These are phyloP conservation scores for Rhododendron mucronatum DNA, from an alignment of 148 eudicot genomes.

Conservation along the genomic window DNA sequence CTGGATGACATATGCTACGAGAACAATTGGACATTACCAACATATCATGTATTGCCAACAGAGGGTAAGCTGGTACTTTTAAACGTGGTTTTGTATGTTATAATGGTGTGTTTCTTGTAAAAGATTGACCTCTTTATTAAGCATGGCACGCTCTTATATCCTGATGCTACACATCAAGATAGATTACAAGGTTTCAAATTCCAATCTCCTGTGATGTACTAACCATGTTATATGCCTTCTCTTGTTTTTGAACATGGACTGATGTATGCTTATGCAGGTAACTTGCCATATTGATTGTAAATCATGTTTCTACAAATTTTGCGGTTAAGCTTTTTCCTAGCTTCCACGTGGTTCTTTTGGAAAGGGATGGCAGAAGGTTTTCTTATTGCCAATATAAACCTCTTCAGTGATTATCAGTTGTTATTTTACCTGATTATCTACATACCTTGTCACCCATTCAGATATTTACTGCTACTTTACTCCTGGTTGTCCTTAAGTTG, in stretches of 20 bases:
- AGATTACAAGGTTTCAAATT: not conserved
- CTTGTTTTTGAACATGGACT: not conserved
- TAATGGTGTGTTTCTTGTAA: not conserved
- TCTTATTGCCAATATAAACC: not conserved
- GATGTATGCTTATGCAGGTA: not conserved
- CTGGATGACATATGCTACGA: constrained; percentile 50
- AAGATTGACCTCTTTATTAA: not conserved
- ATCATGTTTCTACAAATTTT: not conserved
- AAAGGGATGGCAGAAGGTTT: not conserved
- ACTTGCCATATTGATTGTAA: not conserved
- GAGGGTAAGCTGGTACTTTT: constrained; percentile 40
- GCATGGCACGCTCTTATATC: not conserved
- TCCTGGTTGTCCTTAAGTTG: not conserved
- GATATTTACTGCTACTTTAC: not conserved
- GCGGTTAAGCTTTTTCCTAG: not conserved
- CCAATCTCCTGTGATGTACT: not conserved
- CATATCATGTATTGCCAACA: constrained; percentile 34
- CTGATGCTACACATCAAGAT: not conserved
- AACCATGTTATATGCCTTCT: not conserved
- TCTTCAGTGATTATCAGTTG: not conserved
- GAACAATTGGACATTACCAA: constrained; percentile 59
- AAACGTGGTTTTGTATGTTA: not conserved
- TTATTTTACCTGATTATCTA: not conserved
- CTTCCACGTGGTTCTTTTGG: not conserved
- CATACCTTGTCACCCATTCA: not conserved